These are phyloP conservation scores for Jasminum sambac DNA, from an alignment of 257 asterid genomes.

Conservation along the genomic window DNA sequence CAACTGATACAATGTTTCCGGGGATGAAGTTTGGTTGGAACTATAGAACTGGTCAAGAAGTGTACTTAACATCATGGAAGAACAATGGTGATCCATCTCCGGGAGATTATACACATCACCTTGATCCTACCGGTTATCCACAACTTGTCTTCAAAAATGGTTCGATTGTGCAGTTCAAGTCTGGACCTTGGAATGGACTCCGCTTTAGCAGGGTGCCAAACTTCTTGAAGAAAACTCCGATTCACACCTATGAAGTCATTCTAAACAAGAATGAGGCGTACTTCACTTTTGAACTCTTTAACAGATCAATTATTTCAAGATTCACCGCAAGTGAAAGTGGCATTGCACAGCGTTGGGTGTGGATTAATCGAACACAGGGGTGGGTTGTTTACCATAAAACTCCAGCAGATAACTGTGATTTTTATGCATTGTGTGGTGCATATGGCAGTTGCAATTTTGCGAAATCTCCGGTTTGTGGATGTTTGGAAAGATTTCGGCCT, in stretches of 20 bases:
- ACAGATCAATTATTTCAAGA: conserved; percentile 29
- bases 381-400: conserved; percentile 21
- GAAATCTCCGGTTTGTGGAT: conserved; percentile 27
- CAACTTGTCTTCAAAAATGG: conserved; percentile 22
- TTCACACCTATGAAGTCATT: background rate
- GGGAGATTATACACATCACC: conserved; percentile 29
- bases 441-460: conserved; percentile 32
- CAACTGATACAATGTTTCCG: conserved; percentile 27
- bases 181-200: conserved; percentile 57
- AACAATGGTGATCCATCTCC: conserved; percentile 39
- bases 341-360: conserved; percentile 4
- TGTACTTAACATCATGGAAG: conserved; percentile 33
- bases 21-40: conserved; percentile 33
- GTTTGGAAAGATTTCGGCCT: conserved; percentile 34
- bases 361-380: conserved; percentile 22
- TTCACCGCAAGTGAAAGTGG: conserved; percentile 17
- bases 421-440: conserved; percentile 28
- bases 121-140: conserved; percentile 39
- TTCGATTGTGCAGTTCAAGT: conserved; percentile 2
- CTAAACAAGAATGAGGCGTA: conserved; percentile 26
- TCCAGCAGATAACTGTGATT: conserved; percentile 36
- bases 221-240: conserved; percentile 1
- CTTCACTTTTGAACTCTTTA: conserved; percentile 25
- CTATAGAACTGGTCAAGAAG: conserved; percentile 24
- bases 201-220: conserved; percentile 36